Evolutionary conservation across 306 rosid genomes (phyloP).

Genomic region (Vigna mungo): DNA sequence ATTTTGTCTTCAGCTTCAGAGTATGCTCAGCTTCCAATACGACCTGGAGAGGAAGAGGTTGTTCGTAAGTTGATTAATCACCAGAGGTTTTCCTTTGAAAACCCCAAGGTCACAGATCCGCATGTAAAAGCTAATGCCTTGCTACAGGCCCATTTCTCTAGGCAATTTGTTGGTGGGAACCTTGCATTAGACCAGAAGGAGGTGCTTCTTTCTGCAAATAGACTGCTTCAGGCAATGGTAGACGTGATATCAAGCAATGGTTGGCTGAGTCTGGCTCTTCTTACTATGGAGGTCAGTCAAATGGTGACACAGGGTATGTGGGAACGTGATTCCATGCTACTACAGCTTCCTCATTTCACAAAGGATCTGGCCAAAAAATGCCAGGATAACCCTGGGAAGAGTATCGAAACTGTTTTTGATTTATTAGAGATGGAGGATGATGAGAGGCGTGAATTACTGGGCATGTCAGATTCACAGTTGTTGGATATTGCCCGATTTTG

Average conservation of each 20-base stretch:
- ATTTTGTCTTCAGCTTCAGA: conserved; percentile 86
- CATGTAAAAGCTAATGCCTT: conserved; percentile 87
- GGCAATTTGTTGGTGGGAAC: conserved; percentile 85
- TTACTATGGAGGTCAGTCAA: conserved; percentile 96
- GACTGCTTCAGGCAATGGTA: conserved; percentile 91
- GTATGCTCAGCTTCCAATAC: conserved; percentile 84
- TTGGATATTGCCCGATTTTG: conserved; percentile 82
- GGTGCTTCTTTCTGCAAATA: conserved; percentile 83
- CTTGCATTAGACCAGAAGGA: conserved; percentile 85
- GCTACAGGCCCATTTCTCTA: conserved; percentile 92
- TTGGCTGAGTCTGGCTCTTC: conserved; percentile 85
- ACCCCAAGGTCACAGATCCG: conserved; percentile 81
- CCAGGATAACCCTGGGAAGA: conserved; percentile 73
- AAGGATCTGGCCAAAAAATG: conserved; percentile 86
- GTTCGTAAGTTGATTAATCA: conserved; percentile 84
- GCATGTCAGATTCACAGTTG: conserved; percentile 79
- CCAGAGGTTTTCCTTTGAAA: conserved; percentile 88
- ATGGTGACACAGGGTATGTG: conserved; percentile 96
- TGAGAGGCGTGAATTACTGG: conserved; percentile 77
- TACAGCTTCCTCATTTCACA: conserved; percentile 93
- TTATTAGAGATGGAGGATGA: conserved; percentile 89
- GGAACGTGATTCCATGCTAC: conserved; percentile 92
- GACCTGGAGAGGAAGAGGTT: conserved; percentile 93
- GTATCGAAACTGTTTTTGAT: conserved; percentile 83
- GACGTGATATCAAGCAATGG: conserved; percentile 95